A percentile compares a stretch with the other conserved stretches of the same genome.
Evolutionary conservation across 768 basidiomycete genomes (phyloP).

Genomic region (Panellus pusillus): DNA sequence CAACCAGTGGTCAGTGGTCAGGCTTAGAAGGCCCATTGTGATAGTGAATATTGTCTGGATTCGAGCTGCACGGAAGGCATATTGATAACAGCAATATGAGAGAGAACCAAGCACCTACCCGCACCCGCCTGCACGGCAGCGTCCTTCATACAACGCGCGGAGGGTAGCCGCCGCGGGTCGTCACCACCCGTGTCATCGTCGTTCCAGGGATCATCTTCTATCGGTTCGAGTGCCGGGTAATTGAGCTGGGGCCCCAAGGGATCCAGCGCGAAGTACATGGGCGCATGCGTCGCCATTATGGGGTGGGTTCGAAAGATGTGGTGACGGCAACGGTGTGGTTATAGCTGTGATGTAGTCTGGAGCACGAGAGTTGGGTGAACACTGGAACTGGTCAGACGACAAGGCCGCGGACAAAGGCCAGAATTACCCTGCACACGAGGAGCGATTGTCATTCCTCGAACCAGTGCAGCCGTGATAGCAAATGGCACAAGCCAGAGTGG

Average conservation of each 20-base stretch:
- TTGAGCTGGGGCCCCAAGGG: slow-evolving; percentile 17
- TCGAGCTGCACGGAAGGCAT: slow-evolving; percentile 50
- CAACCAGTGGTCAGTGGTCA: slow-evolving; percentile 86
- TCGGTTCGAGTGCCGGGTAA: slow-evolving; percentile 1
- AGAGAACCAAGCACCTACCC: slow-evolving; percentile 1
- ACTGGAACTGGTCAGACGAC: slow-evolving; percentile 30
- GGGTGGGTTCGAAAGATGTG: neutral
- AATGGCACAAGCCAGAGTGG: slow-evolving; percentile 76
- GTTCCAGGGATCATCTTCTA: slow-evolving; percentile 17
- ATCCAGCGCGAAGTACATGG: slow-evolving; percentile 16
- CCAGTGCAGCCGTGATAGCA: slow-evolving; percentile 61
- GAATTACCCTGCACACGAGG: slow-evolving; percentile 61
- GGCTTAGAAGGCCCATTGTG: slow-evolving; percentile 76
- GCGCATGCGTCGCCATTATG: slow-evolving; percentile 10
- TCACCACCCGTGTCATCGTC: slow-evolving; percentile 18
- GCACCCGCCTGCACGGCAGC: slow-evolving; percentile 59
- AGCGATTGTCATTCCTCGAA: slow-evolving; percentile 83
- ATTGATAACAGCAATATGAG: neutral
- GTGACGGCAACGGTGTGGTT: slow-evolving; percentile 36
- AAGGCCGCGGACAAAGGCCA: too few relatives aligned
- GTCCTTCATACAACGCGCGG: slow-evolving; percentile 36
- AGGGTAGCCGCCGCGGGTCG: slow-evolving; percentile 40
- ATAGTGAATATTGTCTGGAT: slow-evolving; percentile 79
- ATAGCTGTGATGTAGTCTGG: slow-evolving; percentile 49
- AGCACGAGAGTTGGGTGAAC: slow-evolving; percentile 77